Evolutionary conservation across 2,329 filamentous ascomycete genomes (phyloP).

Genomic region (Diaporthe longicolla): DNA sequence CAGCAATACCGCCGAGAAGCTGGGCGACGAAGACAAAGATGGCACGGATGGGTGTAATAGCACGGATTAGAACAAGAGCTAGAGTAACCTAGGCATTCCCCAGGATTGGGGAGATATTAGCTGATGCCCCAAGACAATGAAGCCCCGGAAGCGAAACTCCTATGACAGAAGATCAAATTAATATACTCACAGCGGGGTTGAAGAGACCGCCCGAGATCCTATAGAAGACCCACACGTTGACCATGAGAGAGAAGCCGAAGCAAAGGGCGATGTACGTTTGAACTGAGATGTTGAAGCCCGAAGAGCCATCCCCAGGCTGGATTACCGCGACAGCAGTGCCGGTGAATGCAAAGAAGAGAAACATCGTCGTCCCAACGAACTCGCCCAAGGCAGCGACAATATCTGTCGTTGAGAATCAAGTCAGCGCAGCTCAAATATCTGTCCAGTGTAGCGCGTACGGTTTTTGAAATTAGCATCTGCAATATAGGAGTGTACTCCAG

Average conservation of each 20-base stretch:
- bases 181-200: slow-evolving; percentile 51
- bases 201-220: slow-evolving; percentile 60
- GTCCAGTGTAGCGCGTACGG: not conserved
- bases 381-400: slow-evolving; percentile 49
- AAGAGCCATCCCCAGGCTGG: slow-evolving; percentile 14
- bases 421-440: not conserved
- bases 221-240: slow-evolving; percentile 66
- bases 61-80: slow-evolving; percentile 71
- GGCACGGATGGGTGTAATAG: slow-evolving; percentile 66
- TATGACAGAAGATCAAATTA: not conserved
- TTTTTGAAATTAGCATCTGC: slow-evolving; percentile 8
- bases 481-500: slow-evolving; percentile 14
- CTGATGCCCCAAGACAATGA: not conserved
- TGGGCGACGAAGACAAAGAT: slow-evolving; percentile 69
- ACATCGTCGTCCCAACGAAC: slow-evolving; percentile 60
- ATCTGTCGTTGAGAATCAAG: not conserved
- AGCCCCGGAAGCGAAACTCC: not conserved
- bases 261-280: slow-evolving; percentile 56
- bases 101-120: not conserved
- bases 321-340: slow-evolving; percentile 49
- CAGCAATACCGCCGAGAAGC: slow-evolving; percentile 70
- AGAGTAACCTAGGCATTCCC: slow-evolving; percentile 59
- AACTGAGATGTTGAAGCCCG: slow-evolving; percentile 37
- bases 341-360: slow-evolving; percentile 59
- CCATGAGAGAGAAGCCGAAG: slow-evolving; percentile 61